Evolutionary conservation across 2,329 filamentous ascomycete genomes (phyloP), one percentile per base, ranked within the genome.

Genomic region (Xylaria sp.): DNA sequence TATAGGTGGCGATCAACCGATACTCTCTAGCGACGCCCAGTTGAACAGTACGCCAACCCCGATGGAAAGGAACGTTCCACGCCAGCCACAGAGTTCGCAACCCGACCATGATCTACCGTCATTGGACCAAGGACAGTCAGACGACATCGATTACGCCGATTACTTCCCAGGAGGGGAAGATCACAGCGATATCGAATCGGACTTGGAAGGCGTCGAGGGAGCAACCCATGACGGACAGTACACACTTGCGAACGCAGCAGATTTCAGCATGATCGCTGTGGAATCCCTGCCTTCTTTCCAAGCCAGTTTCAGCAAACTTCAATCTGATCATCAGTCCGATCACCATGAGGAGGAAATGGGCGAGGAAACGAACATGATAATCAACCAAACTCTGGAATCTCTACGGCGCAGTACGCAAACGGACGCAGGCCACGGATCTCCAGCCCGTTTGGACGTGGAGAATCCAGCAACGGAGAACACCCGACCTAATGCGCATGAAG

Each of bases 221-320:
- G 46, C 57, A 19, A 63, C 57, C 20, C 54, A 63, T 34, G 60
- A 59, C 38, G 54, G 64, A 39, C 66, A 65, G 56, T 63, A 81
- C 45, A 80, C 74, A 0, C 73, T 79, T 43, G 73, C 74, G 3
- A 74, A 79, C 44, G 71, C 71, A 2, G 71, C 69, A 16, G 81
- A 84, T 38, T 84, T 84, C 57, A 84, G 81, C 64, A 84, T 84
- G 80, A 84, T 84, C 51, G 80, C 80, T 26, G 75, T 83, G 55
- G 76, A 81, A 42, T 81, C 80, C 2, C 71, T 85, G 17, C 79
- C 78, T 2, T 81, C 80, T 0, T 71, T 69, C 39, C 64, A 69
- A 41, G 62, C 61, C n/a, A 66, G 66, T 4, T 69, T 83, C 50
- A 34, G 74, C 70, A 1, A 74, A 73, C 34, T 69, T 75, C 50